These are phyloP conservation scores for Endotrypanum monterogeii DNA, from an alignment of 208 protist species.

Conservation along the genomic window DNA sequence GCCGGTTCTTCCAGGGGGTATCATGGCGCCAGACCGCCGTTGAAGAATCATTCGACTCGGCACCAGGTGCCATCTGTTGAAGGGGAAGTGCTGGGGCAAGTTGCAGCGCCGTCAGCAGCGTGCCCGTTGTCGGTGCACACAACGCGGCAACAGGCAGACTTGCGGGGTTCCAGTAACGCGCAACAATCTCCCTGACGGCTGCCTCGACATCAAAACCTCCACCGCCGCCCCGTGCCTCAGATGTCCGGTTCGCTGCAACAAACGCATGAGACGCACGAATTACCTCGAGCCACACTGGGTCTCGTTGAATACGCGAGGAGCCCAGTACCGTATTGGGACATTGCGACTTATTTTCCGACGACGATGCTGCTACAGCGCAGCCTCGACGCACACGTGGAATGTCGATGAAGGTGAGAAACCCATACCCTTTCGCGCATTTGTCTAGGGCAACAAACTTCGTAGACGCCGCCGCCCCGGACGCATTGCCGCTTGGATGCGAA, in stretches of 20 bases:
- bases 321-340: neutral
- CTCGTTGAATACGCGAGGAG: constrained; percentile 47
- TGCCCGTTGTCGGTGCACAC: constrained; percentile 33
- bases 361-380: neutral
- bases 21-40: neutral
- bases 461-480: constrained; percentile 4
- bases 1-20: neutral
- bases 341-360: neutral
- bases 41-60: neutral
- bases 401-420: constrained; percentile 85
- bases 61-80: constrained; percentile 23
- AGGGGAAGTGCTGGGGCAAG: constrained; percentile 44
- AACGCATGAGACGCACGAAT: constrained; percentile 51
- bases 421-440: constrained; percentile 80
- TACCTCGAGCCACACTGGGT: constrained; percentile 70
- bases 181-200: constrained; percentile 1
- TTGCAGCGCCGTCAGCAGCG: constrained; percentile 43
- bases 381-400: constrained; percentile 31
- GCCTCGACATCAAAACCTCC: constrained; percentile 12
- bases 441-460: constrained; percentile 85
- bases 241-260: constrained; percentile 38
- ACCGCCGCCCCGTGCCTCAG: neutral
- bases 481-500: constrained; percentile 17
- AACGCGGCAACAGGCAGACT: constrained; percentile 3
- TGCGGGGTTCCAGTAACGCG: neutral